phyloP scores from a whole-genome alignment of 768 basidiomycete genomes.

The Hysterangium stoloniferum region DNA sequence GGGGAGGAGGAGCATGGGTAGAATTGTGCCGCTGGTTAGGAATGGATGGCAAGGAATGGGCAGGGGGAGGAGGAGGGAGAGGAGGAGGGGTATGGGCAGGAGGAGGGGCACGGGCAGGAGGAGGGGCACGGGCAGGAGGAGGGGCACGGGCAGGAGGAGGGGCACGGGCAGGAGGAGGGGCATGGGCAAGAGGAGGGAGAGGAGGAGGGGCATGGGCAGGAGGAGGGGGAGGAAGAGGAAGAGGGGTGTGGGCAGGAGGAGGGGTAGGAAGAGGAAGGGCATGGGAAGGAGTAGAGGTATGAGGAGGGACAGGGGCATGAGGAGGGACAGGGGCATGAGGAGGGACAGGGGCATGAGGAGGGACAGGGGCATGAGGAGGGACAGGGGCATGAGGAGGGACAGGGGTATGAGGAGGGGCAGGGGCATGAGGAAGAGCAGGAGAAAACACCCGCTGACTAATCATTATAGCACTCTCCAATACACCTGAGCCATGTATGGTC shows the following conservation, averaged over 20 bases:
- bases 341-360: neutral
- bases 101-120: too few relatives aligned
- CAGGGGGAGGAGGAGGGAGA: neutral
- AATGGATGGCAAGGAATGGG: neutral
- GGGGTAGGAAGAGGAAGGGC: neutral
- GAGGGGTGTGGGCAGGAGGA: too few relatives aligned
- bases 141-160: neutral
- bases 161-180: neutral
- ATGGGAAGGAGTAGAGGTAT: neutral
- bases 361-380: too few relatives aligned
- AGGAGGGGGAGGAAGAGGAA: neutral
- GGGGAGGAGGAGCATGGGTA: neutral
- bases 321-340: neutral
- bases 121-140: neutral
- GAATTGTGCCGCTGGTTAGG: neutral
- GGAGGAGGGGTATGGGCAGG: too few relatives aligned
- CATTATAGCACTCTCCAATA: conserved; percentile 2
- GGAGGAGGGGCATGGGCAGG: too few relatives aligned
- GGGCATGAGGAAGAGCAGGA: neutral
- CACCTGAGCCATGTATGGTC: neutral
- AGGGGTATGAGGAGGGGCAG: neutral
- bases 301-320: neutral
- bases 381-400: neutral
- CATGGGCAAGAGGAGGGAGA: neutral
- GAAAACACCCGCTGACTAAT: neutral